Evolutionary conservation across 2,329 filamentous ascomycete species (phyloP).

Genomic region (Ophiostoma himal-ulmi): DNA sequence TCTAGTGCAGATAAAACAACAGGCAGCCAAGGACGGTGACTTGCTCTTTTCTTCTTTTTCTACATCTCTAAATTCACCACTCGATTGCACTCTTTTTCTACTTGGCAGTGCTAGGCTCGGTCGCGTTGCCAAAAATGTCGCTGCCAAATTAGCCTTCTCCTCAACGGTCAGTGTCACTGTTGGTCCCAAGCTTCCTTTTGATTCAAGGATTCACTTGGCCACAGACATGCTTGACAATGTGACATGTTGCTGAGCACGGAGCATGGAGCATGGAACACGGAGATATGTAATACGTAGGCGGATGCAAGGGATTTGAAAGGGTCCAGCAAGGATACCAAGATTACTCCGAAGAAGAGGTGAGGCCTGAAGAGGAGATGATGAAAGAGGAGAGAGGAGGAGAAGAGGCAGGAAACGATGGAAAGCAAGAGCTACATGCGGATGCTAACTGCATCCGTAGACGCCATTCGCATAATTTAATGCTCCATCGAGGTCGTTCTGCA

Average conservation of each 20-base stretch:
- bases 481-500: slow-evolving; percentile 2
- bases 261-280: slow-evolving; percentile 16
- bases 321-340: not conserved
- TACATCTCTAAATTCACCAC: not conserved
- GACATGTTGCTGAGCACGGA: slow-evolving; percentile 9
- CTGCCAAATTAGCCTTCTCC: not conserved
- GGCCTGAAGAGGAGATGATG: not conserved
- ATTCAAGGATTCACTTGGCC: not conserved
- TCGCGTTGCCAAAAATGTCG: slow-evolving; percentile 12
- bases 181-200: not conserved
- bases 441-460: not conserved
- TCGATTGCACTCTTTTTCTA: slow-evolving; percentile 4
- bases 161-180: not conserved
- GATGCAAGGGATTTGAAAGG: slow-evolving; percentile 4
- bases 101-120: slow-evolving; percentile 9
- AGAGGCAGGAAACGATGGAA: not conserved
- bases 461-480: not conserved
- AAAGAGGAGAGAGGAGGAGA: not conserved
- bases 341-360: slow-evolving; percentile 10
- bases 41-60: slow-evolving; percentile 10
- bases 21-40: not conserved
- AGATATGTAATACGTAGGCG: not conserved
- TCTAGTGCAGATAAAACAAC: not conserved
- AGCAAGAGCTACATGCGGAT: not conserved
- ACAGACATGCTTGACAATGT: slow-evolving; percentile 8